phyloP scores from a whole-genome alignment of 2,329 filamentous ascomycete species.

The Fusarium longipes region DNA sequence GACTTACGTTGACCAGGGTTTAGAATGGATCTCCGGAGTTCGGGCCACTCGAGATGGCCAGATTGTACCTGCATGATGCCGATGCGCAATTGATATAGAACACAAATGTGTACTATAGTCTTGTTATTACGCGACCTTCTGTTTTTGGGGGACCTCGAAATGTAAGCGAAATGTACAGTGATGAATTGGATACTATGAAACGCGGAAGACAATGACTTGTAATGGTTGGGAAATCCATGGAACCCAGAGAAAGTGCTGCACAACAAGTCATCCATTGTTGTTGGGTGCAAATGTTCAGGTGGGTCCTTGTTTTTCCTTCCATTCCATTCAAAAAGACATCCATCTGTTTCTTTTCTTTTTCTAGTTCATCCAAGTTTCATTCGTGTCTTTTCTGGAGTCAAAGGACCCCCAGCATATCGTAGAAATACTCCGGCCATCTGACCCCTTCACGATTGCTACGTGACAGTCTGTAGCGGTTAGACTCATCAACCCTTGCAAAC shows the following conservation, averaged over 20 bases:
- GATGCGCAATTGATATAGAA: conserved; percentile 30
- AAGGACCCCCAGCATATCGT: conserved; percentile 14
- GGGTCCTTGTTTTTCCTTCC: conserved; percentile 21
- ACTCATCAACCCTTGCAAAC: conserved; percentile 7
- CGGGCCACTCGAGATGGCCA: conserved; percentile 40
- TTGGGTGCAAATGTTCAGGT: not conserved
- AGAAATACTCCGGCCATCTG: conserved; percentile 30
- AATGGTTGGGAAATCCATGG: too few species aligned
- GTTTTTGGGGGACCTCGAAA: conserved; percentile 8
- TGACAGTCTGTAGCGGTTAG: conserved; percentile 19
- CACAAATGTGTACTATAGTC: conserved; percentile 31
- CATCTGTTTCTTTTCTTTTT: conserved; percentile 25
- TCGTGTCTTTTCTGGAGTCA: conserved; percentile 12
- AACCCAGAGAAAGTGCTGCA: too few species aligned
- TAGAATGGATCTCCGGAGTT: conserved; percentile 42
- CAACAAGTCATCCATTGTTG: too few species aligned
- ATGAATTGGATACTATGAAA: conserved; percentile 10
- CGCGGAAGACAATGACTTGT: conserved; percentile 11
- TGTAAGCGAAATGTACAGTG: conserved; percentile 12
- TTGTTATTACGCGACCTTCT: conserved; percentile 19
- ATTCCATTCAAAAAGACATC: conserved; percentile 6
- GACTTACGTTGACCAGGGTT: conserved; percentile 15
- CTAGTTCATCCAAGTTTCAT: conserved; percentile 8
- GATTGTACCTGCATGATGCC: conserved; percentile 46
- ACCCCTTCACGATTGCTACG: conserved; percentile 15